phyloP scores from a whole-genome alignment of 208 protist genomes.

The Crithidia bombi region DNA sequence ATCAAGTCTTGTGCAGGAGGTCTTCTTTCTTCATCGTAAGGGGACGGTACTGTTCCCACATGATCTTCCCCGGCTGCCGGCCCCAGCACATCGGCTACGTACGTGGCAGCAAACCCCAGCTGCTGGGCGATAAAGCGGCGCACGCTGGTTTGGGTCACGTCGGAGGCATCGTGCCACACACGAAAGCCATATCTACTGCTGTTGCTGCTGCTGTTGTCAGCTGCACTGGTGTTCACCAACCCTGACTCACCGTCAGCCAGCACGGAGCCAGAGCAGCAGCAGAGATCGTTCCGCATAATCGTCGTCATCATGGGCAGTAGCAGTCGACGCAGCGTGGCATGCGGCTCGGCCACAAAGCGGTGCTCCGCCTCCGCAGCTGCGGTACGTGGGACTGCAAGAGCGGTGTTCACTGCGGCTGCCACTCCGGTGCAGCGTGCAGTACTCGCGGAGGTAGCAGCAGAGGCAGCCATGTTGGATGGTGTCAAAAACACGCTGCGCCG shows the following conservation, averaged over 20 bases:
- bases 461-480: neutral
- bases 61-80: too few relatives aligned
- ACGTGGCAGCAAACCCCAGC: slow-evolving; percentile 21
- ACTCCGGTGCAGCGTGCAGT: too few relatives aligned
- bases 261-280: too few relatives aligned
- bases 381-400: neutral
- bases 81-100: slow-evolving; percentile 28
- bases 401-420: too few relatives aligned
- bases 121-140: slow-evolving; percentile 25
- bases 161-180: neutral
- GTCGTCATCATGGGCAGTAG: slow-evolving; percentile 11
- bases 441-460: too few relatives aligned
- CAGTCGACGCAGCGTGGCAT: slow-evolving; percentile 43
- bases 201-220: neutral
- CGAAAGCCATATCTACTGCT: neutral
- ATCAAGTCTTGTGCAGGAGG: neutral
- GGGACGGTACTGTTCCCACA: neutral
- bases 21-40: neutral
- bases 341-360: slow-evolving; percentile 56
- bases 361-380: slow-evolving; percentile 28
- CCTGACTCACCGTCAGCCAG: too few relatives aligned
- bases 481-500: slow-evolving; percentile 40
- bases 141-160: slow-evolving; percentile 18
- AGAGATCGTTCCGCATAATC: neutral
- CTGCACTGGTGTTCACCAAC: too few relatives aligned